These are phyloP conservation scores for Yamadazyma conglobata DNA, from an alignment of 1,139 yeast species.

Conservation along the genomic window DNA sequence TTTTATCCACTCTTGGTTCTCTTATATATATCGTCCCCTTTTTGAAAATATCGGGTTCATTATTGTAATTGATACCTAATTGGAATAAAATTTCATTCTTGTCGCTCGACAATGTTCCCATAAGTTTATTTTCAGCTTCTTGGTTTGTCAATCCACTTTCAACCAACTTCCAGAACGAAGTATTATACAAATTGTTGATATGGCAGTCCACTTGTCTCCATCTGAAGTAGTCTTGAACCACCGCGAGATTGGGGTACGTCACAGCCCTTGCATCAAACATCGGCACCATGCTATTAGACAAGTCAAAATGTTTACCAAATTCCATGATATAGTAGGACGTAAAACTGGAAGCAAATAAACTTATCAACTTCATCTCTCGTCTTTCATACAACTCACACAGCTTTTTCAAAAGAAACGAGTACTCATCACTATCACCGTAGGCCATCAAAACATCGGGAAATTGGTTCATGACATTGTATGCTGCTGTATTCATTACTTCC, in stretches of 20 bases:
- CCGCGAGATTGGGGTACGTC: constrained; percentile 62
- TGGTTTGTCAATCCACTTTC: constrained; percentile 65
- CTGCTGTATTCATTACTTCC: constrained; percentile 77
- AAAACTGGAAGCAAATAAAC: constrained; percentile 79
- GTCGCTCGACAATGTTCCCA: constrained; percentile 76
- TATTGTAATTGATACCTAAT: constrained; percentile 84
- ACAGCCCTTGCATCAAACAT: constrained; percentile 92
- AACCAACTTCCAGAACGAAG: constrained; percentile 88
- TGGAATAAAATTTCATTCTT: constrained; percentile 84
- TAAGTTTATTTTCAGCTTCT: constrained; percentile 71
- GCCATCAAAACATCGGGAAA: constrained; percentile 76
- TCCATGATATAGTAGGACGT: constrained; percentile 68
- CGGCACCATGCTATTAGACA: constrained; percentile 53
- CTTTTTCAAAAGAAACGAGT: constrained; percentile 68
- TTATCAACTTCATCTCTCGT: constrained; percentile 72
- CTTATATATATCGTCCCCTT: constrained; percentile 78
- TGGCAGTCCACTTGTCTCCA: constrained; percentile 99
- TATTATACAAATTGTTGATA: constrained; percentile 88
- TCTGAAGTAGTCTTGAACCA: constrained; percentile 74
- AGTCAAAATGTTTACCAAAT: constrained; percentile 60
- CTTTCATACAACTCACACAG: constrained; percentile 71
- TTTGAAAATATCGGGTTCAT: constrained; percentile 81
- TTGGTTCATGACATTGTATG: constrained; percentile 56
- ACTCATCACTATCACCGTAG: constrained; percentile 95
- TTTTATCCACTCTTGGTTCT: constrained; percentile 32